Evolutionary conservation across 805 yeast species (phyloP), one percentile per base, ranked within the genome.

Genomic region (Wickerhamomyces canadensis): DNA sequence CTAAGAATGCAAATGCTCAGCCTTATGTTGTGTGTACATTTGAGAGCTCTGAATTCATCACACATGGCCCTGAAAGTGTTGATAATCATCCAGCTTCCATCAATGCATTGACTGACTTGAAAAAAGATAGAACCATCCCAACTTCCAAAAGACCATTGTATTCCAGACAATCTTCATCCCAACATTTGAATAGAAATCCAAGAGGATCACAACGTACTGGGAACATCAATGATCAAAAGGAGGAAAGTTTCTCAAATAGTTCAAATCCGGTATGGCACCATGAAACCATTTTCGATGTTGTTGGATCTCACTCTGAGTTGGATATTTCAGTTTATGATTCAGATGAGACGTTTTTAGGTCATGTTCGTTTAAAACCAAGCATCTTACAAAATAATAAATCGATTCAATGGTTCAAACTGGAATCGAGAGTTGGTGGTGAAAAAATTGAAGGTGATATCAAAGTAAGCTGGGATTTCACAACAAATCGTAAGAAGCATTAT

Each of bases 291-390:
- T 91, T 93, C 56, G 98, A 91, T 59, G 96, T 93, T 31, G 76
- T 87, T 28, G 94, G 91, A 14, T 78, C 82, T 29, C 78, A 73
- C 49, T 80, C 95, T 2, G 94, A 84, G 56, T 68, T 93, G 43
- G 95, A 87, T 53, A 78, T 93, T 36, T 83, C 93, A n/a, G 79
- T 93, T 23, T 93, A 91, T 62, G 98, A 91, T 60, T 80, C 88
- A 7, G 83, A 83, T 54, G 97, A 91, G 55, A 72, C 78, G 35
- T 91, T 89, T 51, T 65, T 91, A 51, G 98, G 98, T 19, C 93
- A 84, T 52, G 81, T 84, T 14, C 69, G 85, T 48, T 67, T 87
- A 36, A 70, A 67, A 34, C 96, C 96, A 19, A 70, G 75, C 53
- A 72, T 46, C 21, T 52, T 54, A 28, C 33, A 54, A 6, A 50